Evolutionary conservation across 306 rosid genomes (phyloP), one percentile per base, ranked within the genome.

Genomic region (Sechiopsis laciniata): DNA sequence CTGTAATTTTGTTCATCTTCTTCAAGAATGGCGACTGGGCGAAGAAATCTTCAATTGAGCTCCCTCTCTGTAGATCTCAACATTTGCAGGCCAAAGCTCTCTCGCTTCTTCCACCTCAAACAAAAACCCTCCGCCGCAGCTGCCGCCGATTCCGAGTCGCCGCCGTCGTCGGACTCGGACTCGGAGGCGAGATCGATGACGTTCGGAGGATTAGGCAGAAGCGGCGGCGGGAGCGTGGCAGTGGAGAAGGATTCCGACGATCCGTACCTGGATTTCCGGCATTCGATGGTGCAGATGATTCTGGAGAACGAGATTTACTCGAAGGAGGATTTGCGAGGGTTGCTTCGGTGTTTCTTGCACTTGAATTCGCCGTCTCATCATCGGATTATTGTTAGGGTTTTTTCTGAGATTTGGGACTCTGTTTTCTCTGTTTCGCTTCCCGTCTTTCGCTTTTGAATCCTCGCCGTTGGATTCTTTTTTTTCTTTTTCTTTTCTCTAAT

Each of bases 271-370:
- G 99, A 94, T 73, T 94, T 94, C 53, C 80, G 88, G 58, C 91
- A 86, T 9, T 94, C 99, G 7, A 94, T 94, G 99, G 87, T 91
- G 1, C 95, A 91, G 65, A 94, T 94, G 99, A 91, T 94, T 24
- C 45, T 91, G 81, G 95, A 94, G 83, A 94, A 94, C 52, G 90
- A 94, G 80, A 91, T 94, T 19, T 91, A 91, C 81, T 83, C 91
- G 0, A 94, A 94, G 54, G 86, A 89, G 2, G 99, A 85, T 50
- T 86, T 94, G 2, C 77, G 87, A 1, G 87, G 89, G 71, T 95
- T 94, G 74, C 91, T 94, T 15, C 84, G 84, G 29, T 91, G 96
- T 17, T 94, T 94, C 75, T 82, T 94, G 80, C 91, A 88, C 84
- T 87, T 94, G 17, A 94, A 94, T 78, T 81, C 95, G 0, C 86